phyloP scores from a whole-genome alignment of 2,329 filamentous ascomycete species.

The Dothiorella sarmentorum region DNA sequence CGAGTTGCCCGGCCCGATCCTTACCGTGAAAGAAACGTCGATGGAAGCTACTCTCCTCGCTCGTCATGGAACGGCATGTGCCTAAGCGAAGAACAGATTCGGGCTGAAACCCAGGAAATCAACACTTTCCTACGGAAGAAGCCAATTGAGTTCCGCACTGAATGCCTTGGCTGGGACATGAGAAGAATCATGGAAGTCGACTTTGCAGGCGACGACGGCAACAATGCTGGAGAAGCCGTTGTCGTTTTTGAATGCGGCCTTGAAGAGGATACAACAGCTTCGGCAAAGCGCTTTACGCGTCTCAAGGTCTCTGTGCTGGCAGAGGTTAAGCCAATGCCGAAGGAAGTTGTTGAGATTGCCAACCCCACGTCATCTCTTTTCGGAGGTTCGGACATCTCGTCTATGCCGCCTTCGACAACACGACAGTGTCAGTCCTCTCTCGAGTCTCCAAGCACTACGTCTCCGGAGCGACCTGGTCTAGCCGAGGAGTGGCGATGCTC shows the following conservation, averaged over 20 bases:
- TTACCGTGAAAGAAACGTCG: slow-evolving; percentile 60
- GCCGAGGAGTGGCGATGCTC: slow-evolving; percentile 66
- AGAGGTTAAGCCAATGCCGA: slow-evolving; percentile 24
- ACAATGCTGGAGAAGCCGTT: slow-evolving; percentile 71
- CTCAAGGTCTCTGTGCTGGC: slow-evolving; percentile 43
- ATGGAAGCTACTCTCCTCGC: slow-evolving; percentile 75
- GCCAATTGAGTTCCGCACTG: slow-evolving; percentile 73
- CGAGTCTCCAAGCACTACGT: slow-evolving; percentile 21
- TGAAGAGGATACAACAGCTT: slow-evolving; percentile 54
- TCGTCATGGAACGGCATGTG: slow-evolving; percentile 73
- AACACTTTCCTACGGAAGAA: slow-evolving; percentile 69
- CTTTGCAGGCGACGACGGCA: slow-evolving; percentile 77
- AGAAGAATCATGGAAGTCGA: slow-evolving; percentile 79
- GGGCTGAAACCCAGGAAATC: slow-evolving; percentile 76
- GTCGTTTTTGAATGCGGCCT: slow-evolving; percentile 71
- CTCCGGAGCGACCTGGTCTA: slow-evolving; percentile 33
- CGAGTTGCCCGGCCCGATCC: slow-evolving; percentile 70
- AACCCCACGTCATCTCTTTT: slow-evolving; percentile 40
- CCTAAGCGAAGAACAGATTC: slow-evolving; percentile 65
- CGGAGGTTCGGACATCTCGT: slow-evolving; percentile 37
- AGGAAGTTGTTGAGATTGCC: slow-evolving; percentile 1
- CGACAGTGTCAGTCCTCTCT: not conserved
- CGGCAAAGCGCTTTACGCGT: slow-evolving; percentile 58
- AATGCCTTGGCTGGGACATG: slow-evolving; percentile 91
- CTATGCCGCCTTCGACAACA: slow-evolving; percentile 28